Conservation (phyloP, 2,329 filamentous ascomycete genomes). For the Phaeosphaeria sp. region DNA sequence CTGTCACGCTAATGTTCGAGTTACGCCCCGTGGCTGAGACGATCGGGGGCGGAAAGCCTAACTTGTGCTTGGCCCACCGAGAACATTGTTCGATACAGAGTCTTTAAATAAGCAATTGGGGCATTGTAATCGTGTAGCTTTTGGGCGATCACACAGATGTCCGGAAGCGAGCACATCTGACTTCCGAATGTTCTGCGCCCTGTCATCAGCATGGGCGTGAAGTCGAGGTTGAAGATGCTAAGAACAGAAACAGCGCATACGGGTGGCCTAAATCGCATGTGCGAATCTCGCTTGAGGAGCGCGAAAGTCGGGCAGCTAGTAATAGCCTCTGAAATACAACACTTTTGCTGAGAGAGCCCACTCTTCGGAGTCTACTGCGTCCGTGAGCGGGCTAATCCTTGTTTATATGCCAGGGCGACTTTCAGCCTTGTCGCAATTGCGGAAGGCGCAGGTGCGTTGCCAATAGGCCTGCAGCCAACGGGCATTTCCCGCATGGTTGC, state of each 20-base stretch:
- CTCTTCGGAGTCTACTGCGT: background rate
- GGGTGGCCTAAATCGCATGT: background rate
- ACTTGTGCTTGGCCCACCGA: background rate
- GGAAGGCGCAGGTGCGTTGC: background rate
- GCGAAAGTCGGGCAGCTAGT: background rate
- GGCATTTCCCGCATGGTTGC: background rate
- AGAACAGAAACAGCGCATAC: background rate
- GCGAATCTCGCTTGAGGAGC: background rate
- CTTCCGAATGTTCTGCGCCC: background rate
- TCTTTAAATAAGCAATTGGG: background rate
- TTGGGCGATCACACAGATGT: background rate
- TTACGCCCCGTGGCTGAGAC: background rate
- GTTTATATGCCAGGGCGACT: background rate
- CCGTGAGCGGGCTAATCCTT: background rate
- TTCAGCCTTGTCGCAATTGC: background rate
- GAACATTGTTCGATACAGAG: background rate
- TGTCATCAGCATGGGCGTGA: background rate
- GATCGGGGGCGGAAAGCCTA: background rate
- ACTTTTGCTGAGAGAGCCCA: background rate
- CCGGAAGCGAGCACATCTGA: background rate
- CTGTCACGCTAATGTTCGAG: background rate
- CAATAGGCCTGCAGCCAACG: background rate
- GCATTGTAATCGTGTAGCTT: background rate
- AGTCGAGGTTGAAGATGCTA: background rate
- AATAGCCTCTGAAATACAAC: background rate